Conservation (phyloP, 129 eudicot species). For the Heracleum sosnowskyi region DNA sequence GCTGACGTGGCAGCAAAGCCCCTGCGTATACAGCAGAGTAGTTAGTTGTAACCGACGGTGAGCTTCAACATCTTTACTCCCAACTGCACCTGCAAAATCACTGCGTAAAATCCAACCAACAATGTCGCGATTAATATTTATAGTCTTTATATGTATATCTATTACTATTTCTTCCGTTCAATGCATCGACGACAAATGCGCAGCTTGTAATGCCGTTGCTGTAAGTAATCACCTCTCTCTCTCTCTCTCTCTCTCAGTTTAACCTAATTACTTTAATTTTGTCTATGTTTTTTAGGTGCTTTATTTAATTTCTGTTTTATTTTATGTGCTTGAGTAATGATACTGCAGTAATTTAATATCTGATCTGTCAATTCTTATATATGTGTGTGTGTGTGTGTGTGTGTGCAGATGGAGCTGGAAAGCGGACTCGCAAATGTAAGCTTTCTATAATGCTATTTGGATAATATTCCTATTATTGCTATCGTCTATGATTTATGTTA, state of each 20-base stretch:
- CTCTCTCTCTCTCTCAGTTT: no score
- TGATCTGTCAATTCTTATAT: not conserved
- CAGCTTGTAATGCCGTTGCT: slow-evolving; percentile 83
- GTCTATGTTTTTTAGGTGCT: not conserved
- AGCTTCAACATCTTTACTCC: no score
- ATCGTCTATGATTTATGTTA: not conserved
- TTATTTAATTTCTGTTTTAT: not conserved
- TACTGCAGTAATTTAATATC: not conserved
- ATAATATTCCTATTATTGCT: no score
- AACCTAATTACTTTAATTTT: not conserved
- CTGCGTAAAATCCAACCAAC: no score
- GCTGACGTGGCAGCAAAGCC: no score
- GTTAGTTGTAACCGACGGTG: no score
- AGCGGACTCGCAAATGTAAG: slow-evolving; percentile 58
- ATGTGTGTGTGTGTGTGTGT: slow-evolving; percentile 13
- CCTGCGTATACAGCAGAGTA: no score
- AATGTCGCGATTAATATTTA: not conserved
- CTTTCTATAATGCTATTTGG: not conserved
- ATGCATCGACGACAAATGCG: slow-evolving; percentile 76
- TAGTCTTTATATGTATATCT: not conserved
- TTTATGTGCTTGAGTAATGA: not conserved
- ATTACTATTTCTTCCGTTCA: slow-evolving; percentile 14
- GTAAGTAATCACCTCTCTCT: slow-evolving; percentile 21
- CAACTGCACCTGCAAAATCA: no score
- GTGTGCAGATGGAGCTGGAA: slow-evolving; percentile 95